phyloP scores from a whole-genome alignment of 2,329 filamentous ascomycete genomes.

The Hypoxylon sp. region DNA sequence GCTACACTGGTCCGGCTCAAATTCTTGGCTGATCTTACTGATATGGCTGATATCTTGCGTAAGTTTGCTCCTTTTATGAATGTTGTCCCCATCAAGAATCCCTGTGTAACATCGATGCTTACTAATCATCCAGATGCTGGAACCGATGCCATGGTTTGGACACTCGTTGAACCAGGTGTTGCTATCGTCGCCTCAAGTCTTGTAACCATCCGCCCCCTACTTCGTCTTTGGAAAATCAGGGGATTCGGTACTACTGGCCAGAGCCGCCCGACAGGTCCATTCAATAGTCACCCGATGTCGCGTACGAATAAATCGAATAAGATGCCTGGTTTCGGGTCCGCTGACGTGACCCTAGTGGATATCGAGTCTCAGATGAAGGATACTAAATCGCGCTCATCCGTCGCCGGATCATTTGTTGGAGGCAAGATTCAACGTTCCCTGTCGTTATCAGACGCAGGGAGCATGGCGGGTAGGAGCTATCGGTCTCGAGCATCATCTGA shows the following conservation, averaged over 20 bases:
- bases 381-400: conserved; percentile 22
- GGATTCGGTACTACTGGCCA: conserved; percentile 63
- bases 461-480: conserved; percentile 27
- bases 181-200: conserved; percentile 69
- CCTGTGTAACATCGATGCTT: conserved; percentile 20
- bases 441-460: conserved; percentile 33
- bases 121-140: conserved; percentile 58
- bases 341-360: conserved; percentile 58
- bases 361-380: conserved; percentile 50
- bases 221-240: conserved; percentile 63
- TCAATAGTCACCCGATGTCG: conserved; percentile 52
- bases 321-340: conserved; percentile 56
- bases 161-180: conserved; percentile 69
- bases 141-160: conserved; percentile 70
- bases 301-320: conserved; percentile 51
- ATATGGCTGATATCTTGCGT: conserved; percentile 66
- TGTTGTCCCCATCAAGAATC: background rate
- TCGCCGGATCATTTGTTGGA: conserved; percentile 26
- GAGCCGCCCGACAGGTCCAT: conserved; percentile 52
- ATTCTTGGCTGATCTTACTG: conserved; percentile 63
- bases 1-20: conserved; percentile 68
- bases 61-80: conserved; percentile 46
- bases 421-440: conserved; percentile 29
- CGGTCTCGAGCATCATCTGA: conserved; percentile 34
- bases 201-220: conserved; percentile 68